These are phyloP conservation scores for Solanum medicagineum DNA, from an alignment of 257 asterid species.

Conservation along the genomic window DNA sequence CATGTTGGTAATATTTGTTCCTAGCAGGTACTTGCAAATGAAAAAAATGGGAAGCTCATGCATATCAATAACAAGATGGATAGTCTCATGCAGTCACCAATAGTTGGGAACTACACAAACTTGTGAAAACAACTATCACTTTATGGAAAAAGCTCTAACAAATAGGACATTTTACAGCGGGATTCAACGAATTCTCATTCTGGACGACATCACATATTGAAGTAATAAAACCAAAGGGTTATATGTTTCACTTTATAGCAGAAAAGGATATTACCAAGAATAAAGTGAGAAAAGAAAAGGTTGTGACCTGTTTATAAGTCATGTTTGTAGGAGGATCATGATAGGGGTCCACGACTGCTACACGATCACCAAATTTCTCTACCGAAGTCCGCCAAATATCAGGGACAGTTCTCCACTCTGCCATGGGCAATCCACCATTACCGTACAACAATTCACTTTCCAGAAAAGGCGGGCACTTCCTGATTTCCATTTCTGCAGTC, in stretches of 20 bases:
- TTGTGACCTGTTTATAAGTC: conserved; percentile 65
- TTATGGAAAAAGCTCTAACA: background rate
- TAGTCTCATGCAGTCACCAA: background rate
- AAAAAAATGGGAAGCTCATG: background rate
- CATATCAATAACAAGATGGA: background rate
- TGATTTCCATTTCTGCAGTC: conserved; percentile 20
- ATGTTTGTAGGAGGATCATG: conserved; percentile 74
- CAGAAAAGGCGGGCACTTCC: conserved; percentile 63
- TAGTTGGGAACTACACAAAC: background rate
- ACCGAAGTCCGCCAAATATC: conserved; percentile 88
- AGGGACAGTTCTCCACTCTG: conserved; percentile 69
- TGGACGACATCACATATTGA: background rate
- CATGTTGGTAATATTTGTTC: background rate
- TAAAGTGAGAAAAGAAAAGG: background rate
- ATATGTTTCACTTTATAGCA: background rate
- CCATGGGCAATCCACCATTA: conserved; percentile 26
- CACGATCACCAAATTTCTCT: conserved; percentile 60
- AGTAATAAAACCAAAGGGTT: background rate
- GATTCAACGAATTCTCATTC: background rate
- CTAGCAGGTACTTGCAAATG: background rate
- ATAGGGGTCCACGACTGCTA: conserved; percentile 75
- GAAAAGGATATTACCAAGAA: background rate
- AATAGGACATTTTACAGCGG: background rate
- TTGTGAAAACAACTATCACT: background rate
- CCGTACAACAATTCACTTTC: conserved; percentile 39